These are phyloP conservation scores for Westerdykella sp. DNA, from an alignment of 2,329 filamentous ascomycete species.

Conservation along the genomic window DNA sequence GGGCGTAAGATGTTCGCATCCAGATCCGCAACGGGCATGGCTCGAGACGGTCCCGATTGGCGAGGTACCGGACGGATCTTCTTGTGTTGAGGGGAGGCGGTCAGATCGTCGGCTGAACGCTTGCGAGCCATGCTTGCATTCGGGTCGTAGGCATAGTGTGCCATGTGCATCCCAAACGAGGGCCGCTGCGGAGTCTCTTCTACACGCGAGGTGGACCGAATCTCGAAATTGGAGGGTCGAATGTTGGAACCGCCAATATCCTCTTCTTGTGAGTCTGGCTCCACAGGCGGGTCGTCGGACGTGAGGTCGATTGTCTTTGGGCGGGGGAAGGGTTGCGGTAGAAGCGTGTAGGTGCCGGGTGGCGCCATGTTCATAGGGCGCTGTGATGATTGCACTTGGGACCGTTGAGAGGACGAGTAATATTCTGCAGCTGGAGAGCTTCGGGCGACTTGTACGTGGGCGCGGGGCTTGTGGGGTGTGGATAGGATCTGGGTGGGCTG, in stretches of 20 bases:
- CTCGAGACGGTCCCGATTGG: slow-evolving; percentile 30
- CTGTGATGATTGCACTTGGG: slow-evolving; percentile 23
- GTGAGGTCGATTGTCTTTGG: slow-evolving; percentile 36
- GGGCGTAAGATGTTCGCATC: slow-evolving; percentile 40
- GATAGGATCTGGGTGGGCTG: slow-evolving; percentile 58
- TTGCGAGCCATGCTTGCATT: slow-evolving; percentile 15
- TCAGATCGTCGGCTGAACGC: slow-evolving; percentile 15
- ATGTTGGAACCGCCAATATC: slow-evolving; percentile 54
- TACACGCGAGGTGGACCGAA: slow-evolving; percentile 17
- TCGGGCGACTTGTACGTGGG: slow-evolving; percentile 72
- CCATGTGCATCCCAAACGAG: slow-evolving; percentile 17
- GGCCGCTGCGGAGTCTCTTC: slow-evolving; percentile 33
- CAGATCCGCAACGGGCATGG: slow-evolving; percentile 25
- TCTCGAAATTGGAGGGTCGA: slow-evolving; percentile 51
- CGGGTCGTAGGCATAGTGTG: slow-evolving; percentile 19
- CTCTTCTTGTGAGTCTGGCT: slow-evolving; percentile 43
- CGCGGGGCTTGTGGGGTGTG: slow-evolving; percentile 30
- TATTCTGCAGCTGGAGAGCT: slow-evolving; percentile 63
- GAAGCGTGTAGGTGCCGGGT: slow-evolving; percentile 60
- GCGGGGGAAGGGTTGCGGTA: slow-evolving; percentile 41
- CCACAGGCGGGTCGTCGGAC: slow-evolving; percentile 45
- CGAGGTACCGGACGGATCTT: slow-evolving; percentile 15
- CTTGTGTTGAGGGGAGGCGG: slow-evolving; percentile 17
- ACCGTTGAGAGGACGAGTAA: slow-evolving; percentile 38
- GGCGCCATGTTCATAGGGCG: slow-evolving; percentile 56